These are phyloP conservation scores for Colletotrichum lupini DNA, from an alignment of 2,329 filamentous ascomycete genomes.

Conservation along the genomic window DNA sequence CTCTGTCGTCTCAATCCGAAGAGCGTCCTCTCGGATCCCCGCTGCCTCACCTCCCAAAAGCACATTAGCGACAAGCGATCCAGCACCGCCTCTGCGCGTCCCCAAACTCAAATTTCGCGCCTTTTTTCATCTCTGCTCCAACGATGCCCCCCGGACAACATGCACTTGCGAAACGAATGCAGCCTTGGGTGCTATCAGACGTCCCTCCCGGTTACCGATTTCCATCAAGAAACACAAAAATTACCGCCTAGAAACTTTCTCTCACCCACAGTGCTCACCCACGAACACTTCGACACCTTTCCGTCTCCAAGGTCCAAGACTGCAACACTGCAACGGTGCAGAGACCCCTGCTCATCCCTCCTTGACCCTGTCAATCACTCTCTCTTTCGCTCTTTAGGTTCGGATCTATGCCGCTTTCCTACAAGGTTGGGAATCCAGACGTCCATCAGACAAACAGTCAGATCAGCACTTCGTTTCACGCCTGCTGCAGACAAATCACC, in stretches of 20 bases:
- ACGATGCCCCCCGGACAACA: constrained; percentile 18
- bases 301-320: no score
- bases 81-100: constrained; percentile 1
- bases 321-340: no score
- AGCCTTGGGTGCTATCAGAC: constrained; percentile 18
- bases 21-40: no score
- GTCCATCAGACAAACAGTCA: constrained; percentile 26
- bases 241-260: constrained; percentile 9
- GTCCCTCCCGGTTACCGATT: neutral
- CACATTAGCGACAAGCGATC: neutral
- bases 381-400: constrained; percentile 11
- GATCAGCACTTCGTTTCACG: constrained; percentile 27
- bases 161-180: constrained; percentile 17
- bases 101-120: constrained; percentile 19
- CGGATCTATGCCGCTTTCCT: constrained; percentile 1
- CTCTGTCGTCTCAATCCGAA: neutral
- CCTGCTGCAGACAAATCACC: constrained; percentile 31
- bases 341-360: neutral
- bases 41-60: constrained; percentile 1
- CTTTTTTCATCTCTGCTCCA: constrained; percentile 14
- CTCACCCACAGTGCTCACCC: neutral
- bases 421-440: constrained; percentile 1
- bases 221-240: constrained; percentile 12
- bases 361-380: neutral
- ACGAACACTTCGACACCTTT: neutral